Evolutionary conservation across 2,329 filamentous ascomycete genomes (phyloP).

Genomic region (Cercospora sp.): DNA sequence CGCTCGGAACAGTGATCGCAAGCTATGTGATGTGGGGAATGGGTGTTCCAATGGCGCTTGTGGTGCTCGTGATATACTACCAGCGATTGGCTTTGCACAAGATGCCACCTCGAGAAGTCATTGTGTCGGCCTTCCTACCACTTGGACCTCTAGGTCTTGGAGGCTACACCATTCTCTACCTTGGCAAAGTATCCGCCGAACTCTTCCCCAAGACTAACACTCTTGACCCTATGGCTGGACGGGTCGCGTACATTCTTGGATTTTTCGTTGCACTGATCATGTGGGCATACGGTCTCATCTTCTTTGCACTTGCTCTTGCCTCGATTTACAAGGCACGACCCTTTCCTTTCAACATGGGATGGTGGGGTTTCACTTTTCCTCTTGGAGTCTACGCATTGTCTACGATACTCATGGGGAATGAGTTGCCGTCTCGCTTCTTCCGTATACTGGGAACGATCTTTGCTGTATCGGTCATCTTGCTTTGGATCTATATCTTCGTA

Average conservation of each 20-base stretch:
- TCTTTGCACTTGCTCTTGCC: conserved; percentile 50
- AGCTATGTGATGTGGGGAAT: conserved; percentile 70
- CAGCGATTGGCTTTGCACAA: conserved; percentile 66
- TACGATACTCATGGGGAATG: conserved; percentile 50
- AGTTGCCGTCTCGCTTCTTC: conserved; percentile 58
- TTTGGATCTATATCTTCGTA: conserved; percentile 49
- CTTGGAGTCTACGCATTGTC: conserved; percentile 56
- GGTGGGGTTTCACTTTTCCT: conserved; percentile 62
- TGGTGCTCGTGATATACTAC: conserved; percentile 67
- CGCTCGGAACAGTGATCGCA: conserved; percentile 62
- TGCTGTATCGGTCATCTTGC: conserved; percentile 50
- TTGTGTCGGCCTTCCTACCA: conserved; percentile 67
- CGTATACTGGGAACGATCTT: conserved; percentile 57
- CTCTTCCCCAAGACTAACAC: conserved; percentile 20
- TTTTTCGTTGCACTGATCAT: conserved; percentile 56
- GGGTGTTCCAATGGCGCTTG: conserved; percentile 60
- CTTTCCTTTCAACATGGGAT: conserved; percentile 65
- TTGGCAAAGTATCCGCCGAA: conserved; percentile 32
- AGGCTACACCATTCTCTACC: conserved; percentile 50
- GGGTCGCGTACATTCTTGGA: conserved; percentile 51
- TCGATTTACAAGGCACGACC: conserved; percentile 37
- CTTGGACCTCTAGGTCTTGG: conserved; percentile 67
- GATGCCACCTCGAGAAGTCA: conserved; percentile 64
- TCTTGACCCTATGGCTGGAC: conserved; percentile 48
- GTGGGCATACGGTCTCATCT: conserved; percentile 57